Conservation (phyloP, 2,329 filamentous ascomycete genomes). For the Fusarium hainanense region DNA sequence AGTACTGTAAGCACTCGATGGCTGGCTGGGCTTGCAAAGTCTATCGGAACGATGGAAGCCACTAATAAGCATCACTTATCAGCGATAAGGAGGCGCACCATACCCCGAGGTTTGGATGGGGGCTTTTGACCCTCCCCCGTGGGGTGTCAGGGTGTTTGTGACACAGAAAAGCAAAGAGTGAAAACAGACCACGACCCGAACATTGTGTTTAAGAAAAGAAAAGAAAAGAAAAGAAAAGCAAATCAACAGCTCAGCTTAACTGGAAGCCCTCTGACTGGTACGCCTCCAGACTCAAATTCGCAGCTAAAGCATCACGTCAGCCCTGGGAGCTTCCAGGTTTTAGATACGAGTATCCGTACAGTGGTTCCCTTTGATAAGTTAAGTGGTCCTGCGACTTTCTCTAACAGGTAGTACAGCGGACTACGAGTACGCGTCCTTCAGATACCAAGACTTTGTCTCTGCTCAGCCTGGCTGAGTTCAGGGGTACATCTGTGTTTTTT, state of each 20-base stretch:
- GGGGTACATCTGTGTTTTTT: slow-evolving; percentile 30
- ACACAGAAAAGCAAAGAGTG: slow-evolving; percentile 29
- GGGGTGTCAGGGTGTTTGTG: slow-evolving; percentile 21
- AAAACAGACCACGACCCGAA: slow-evolving; percentile 3
- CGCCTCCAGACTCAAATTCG: slow-evolving; percentile 16
- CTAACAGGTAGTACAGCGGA: slow-evolving; percentile 27
- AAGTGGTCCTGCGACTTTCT: slow-evolving; percentile 12
- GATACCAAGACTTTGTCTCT: slow-evolving; percentile 28
- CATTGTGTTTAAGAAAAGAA: neutral
- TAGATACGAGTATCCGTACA: slow-evolving; percentile 5
- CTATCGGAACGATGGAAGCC: slow-evolving; percentile 33
- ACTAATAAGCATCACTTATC: slow-evolving; percentile 11
- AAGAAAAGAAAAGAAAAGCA: neutral
- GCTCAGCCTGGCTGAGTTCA: slow-evolving; percentile 21
- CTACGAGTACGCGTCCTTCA: slow-evolving; percentile 26
- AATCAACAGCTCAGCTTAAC: neutral
- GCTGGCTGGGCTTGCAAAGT: slow-evolving; percentile 14
- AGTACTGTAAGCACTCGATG: neutral
- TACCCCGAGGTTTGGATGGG: slow-evolving; percentile 21
- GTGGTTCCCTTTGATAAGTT: slow-evolving; percentile 6
- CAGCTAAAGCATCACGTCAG: slow-evolving; percentile 34
- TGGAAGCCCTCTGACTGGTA: slow-evolving; percentile 13
- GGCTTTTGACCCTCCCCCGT: slow-evolving; percentile 10
- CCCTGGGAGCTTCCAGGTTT: slow-evolving; percentile 24
- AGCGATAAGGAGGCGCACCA: slow-evolving; percentile 22